phyloP scores from a whole-genome alignment of 805 yeast genomes.

The Ogataea ramenticola region DNA sequence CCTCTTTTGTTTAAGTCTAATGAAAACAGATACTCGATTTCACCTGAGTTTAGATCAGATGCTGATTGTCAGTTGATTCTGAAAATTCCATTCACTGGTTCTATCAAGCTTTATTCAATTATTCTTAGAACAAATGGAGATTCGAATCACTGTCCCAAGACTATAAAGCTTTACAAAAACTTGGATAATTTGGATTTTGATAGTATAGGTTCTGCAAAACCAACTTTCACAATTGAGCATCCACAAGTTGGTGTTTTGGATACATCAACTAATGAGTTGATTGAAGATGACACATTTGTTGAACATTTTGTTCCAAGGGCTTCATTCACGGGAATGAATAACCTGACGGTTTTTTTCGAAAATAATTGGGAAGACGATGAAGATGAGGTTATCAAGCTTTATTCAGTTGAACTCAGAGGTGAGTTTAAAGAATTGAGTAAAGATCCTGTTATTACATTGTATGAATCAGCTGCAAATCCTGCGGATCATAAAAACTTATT shows the following conservation, averaged over 20 bases:
- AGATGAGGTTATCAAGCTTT: constrained; percentile 50
- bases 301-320: constrained; percentile 80
- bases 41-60: constrained; percentile 46
- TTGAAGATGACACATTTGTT: constrained; percentile 48
- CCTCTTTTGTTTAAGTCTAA: constrained; percentile 45
- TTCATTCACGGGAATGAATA: constrained; percentile 60
- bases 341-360: constrained; percentile 61
- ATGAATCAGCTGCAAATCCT: constrained; percentile 92
- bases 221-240: constrained; percentile 49
- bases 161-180: constrained; percentile 68
- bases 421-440: constrained; percentile 46
- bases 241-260: constrained; percentile 55
- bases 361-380: constrained; percentile 58
- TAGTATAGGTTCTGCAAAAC: constrained; percentile 38
- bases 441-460: constrained; percentile 70
- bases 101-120: constrained; percentile 67
- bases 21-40: constrained; percentile 41
- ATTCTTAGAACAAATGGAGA: constrained; percentile 60
- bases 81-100: constrained; percentile 72
- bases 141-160: constrained; percentile 55
- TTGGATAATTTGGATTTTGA: constrained; percentile 67
- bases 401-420: constrained; percentile 77
- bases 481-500: constrained; percentile 60
- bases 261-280: constrained; percentile 6
- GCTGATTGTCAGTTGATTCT: constrained; percentile 76